Base-by-base conservation (phyloP, 345 rosid genomes). In the Aquilaria yunnanensis region DNA sequence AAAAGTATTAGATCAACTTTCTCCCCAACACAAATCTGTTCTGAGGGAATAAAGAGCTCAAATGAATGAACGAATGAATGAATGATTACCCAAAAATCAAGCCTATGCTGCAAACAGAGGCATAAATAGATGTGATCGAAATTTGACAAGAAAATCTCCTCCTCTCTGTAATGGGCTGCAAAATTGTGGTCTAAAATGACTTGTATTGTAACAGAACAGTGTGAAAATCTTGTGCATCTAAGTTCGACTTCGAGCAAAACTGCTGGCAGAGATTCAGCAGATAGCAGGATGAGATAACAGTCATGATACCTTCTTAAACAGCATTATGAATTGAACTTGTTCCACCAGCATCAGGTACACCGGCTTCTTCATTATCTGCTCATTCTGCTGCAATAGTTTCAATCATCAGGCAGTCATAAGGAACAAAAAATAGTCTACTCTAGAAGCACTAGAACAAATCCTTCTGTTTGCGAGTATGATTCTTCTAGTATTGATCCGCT, bases 201-300 rank as follows among this genome's bases (percentile, higher is more conserved):
- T 57, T 73, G 68, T 41, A 65, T 56, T 63, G 65, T 62, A 59
- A 49, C 41, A 9, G 31, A 67, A 33, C 54, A 75, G 56, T 61
- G 70, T 48, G 23, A n/a, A 29, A n/a, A 56, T 41, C 67, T 60
- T 30, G 47, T 12, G 58, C 51, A 57, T 63, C 68, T 30, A 46
- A 63, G 47, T 50, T 34, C 12, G 4, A 67, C 14, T 9, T 54
- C 2, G n/a, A 32, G 45, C 43, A 33, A 56, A 51, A 56, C 46
- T 32, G 14, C 63, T 47, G 56, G 13, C n/a, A 23, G 47, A 8
- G 32, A 32, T 49, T 46, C 61, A 73, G 51, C 23, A 43, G 34
- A 47, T 37, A 37, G 57, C 12, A 23, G 23, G 23, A 23, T 23
- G 23, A 23, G 23, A 23, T 23, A 23, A 23, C 23, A 23, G 23